These are phyloP conservation scores for Schoenoplectus triqueter DNA, from an alignment of 202 grass and related monocot genomes.

Conservation along the genomic window DNA sequence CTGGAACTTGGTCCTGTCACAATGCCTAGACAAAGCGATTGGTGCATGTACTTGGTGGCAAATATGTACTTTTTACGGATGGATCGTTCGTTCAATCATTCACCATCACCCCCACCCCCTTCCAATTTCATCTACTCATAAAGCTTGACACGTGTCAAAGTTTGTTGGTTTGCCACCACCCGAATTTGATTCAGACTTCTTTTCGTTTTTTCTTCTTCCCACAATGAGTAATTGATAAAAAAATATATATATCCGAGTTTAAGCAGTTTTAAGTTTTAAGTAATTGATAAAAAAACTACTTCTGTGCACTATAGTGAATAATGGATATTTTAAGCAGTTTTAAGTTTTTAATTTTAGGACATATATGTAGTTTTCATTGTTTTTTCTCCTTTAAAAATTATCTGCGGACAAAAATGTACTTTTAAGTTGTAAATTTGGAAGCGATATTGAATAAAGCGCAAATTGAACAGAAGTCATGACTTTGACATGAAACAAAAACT, in stretches of 20 bases:
- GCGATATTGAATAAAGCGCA: background rate
- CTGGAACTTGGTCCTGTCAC: background rate
- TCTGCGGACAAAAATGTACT: background rate
- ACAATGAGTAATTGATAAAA: background rate
- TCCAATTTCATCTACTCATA: background rate
- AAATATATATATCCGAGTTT: background rate
- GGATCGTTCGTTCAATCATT: slow-evolving; percentile 31
- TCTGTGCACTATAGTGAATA: background rate
- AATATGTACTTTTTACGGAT: slow-evolving; percentile 27
- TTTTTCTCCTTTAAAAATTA: background rate
- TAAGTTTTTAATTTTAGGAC: background rate
- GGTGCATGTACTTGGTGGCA: slow-evolving; percentile 27
- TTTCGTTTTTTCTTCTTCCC: background rate
- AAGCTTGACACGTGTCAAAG: slow-evolving; percentile 3
- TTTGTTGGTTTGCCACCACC: slow-evolving; percentile 31
- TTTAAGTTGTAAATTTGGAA: background rate
- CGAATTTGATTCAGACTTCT: background rate
- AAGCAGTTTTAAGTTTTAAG: no score
- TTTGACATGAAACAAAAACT: background rate
- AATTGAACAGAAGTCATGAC: background rate
- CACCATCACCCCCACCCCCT: background rate
- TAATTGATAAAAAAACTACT: no score
- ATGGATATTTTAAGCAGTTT: no score
- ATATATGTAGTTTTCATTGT: background rate
- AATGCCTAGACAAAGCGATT: slow-evolving; percentile 35